Base-by-base conservation (phyloP, 257 asterid genomes). In the Rubia yunnanensis region DNA sequence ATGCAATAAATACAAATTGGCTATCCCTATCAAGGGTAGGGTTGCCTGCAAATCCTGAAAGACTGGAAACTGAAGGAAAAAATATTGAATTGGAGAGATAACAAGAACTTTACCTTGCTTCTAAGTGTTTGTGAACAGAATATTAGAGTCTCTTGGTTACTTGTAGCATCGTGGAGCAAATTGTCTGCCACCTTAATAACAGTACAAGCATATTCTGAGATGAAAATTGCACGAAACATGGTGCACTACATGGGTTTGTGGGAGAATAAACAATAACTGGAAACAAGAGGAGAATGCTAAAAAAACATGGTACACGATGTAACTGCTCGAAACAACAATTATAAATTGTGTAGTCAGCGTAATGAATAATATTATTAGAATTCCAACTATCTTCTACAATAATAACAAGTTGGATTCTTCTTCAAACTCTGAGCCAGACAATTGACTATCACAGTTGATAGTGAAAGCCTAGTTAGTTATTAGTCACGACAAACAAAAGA, bases 81-180 rank as follows among this genome's bases (percentile, higher is more conserved):
- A 53, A 53, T 53, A 23, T 23, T 50, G 5, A 36, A 61, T 18
- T 7, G 24, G 32, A 24, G 10, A 14, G 30, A 39, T 44, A 32
- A 38, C 10, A 20, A 70, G 38, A 67, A 71, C 67, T 58, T 77
- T 78, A 94, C 97, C 97, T 94, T 94, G 95, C 92, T 94, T 81
- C 94, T 85, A 75, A 94, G 97, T 65, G 97, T 94, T 71, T 94
- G 99, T 65, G 97, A 90, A 81, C 99, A 94, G 83, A 94, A 94
- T 68, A 94, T 90, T 60, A 79, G 77, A 65, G 99, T 94, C 85
- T 94, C 99, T 67, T 80, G 90, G 76, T 94, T 90, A 80, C 99
- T 94, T 74, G 89, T 65, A 60, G 88, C 62, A 74, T 90, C 97
- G 69, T 90, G 99, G 71, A 94, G 97, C 83, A 94, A 78, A 88